These are phyloP conservation scores for Chalaropsis thielavioides DNA, from an alignment of 2,329 filamentous ascomycete genomes.

Conservation along the genomic window DNA sequence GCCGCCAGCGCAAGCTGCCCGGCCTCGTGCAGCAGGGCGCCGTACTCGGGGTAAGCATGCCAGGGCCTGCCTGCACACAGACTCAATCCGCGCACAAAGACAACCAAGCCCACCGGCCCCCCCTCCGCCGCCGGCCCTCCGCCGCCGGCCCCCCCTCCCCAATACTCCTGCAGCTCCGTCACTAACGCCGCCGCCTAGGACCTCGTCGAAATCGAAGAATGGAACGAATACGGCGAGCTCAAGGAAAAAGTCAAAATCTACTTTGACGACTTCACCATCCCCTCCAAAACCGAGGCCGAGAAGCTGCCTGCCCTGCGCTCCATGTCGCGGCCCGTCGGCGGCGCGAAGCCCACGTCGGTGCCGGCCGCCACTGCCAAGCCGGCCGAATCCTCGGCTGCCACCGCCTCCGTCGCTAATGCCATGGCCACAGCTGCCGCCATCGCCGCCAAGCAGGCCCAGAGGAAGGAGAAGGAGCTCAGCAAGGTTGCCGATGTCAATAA, in stretches of 20 bases:
- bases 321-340: constrained; percentile 22
- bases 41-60: constrained; percentile 61
- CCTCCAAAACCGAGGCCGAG: constrained; percentile 32
- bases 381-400: constrained; percentile 16
- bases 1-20: constrained; percentile 62
- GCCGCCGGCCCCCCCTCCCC: not conserved
- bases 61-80: not conserved
- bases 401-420: constrained; percentile 19
- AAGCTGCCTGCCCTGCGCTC: constrained; percentile 24
- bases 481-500: constrained; percentile 18
- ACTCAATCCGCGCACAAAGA: not conserved
- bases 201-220: constrained; percentile 87
- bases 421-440: constrained; percentile 20
- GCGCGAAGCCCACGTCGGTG: constrained; percentile 22
- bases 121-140: not conserved
- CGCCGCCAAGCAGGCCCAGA: constrained; percentile 17
- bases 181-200: constrained; percentile 42
- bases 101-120: not conserved
- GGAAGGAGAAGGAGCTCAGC: constrained; percentile 15
- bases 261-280: constrained; percentile 47
- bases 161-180: not conserved
- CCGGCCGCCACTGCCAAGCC: constrained; percentile 20
- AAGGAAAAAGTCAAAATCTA: constrained; percentile 66
- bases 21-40: constrained; percentile 75
- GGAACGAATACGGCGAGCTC: constrained; percentile 97